Evolutionary conservation across 257 asterid species (phyloP), one percentile per base, ranked within the genome.

Genomic region (Solanum dulcamara): DNA sequence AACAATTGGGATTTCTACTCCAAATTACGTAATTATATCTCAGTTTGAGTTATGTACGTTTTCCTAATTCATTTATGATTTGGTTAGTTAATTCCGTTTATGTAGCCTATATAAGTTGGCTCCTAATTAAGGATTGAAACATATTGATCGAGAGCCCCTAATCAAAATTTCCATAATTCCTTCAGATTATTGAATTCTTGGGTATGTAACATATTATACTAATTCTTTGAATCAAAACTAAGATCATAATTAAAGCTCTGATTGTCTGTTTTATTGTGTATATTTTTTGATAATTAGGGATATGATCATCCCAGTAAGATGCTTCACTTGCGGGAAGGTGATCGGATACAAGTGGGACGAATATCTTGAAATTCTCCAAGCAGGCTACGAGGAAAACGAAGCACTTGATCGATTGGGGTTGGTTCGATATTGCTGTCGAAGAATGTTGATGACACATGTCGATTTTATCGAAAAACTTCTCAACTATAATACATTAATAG

Each of bases 391-490:
- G 15, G 98, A 93, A 89, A 92, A 93, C 94, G 97, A 96, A 90
- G 98, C 99, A 46, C 97, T 94, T 80, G 98, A 93, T 87, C 94
- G 96, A 18, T 77, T 93, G 79, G 83, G 89, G 59, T 91, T 96
- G 93, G 97, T 94, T 89, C 97, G 98, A 5, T 94, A 96, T 84
- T 96, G 98, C 92, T 94, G 98, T 82, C 86, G 99, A 38, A 94
- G 98, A 81, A 94, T 94, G 99, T 87, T 96, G 88, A 96, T 93
- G 99, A 94, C 99, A 42, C 99, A 94, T 40, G 99, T 96, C 24
- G 98, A 96, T 86, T 93, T 96, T 87, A 96, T 94, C 9, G 98
- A 94, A 91, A 96, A 96, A 91, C 98, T 96, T 82, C 93, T 96
- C 80, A 96, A 96, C 93, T 96, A 96, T 79, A 94, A 94, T 91